Evolutionary conservation across 192 early-diverging fungal genomes (phyloP), one percentile per base, ranked within the genome.

Genomic region (Backusella luteola): DNA sequence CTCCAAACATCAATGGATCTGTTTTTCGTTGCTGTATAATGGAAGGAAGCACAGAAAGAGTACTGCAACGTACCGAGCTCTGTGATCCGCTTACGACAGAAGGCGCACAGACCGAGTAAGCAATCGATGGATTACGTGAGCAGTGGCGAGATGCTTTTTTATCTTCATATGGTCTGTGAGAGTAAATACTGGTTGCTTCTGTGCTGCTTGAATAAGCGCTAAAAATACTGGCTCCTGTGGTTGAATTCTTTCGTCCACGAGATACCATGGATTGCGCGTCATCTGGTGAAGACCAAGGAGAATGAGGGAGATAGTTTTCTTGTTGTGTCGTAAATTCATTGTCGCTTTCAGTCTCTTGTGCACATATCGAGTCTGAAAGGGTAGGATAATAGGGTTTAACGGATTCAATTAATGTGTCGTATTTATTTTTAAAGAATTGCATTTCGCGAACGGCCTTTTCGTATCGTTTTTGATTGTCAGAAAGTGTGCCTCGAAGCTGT

Each of bases 361-460:
- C 11, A 29, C 23, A 12, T 26, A 63, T 63, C 11, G 34, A 41
- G 36, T 69, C 34, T 69, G 68, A 38, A 26, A 38, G 68, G 17
- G 21, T 38, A 36, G 68, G 68, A 8, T 41, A 41, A n/a, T 36
- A 36, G 2, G 56, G 56, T 56, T 76, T 69, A 21, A 69, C 44
- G 7, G 49, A 23, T 71, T 76, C 75, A 34, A 56, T 71, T 2
- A 69, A 41, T 32, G 46, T 70, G 4, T 80, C 79, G 41, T 80
- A 80, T 39, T 77, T 76, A 44, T 76, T 80, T 32, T 69, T 66
- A 46, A 80, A 80, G 52, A 80, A 80, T 46, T 80, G 79, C 75
- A 76, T 76, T 70, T 80, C 79, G 1, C 79, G 79, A 39, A 80
- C 75, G 5, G 79, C 79, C 34, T 80, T 80, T 23, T 80, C 79